Conservation (phyloP, 2,329 filamentous ascomycete genomes). For the Calycina herbarum region DNA sequence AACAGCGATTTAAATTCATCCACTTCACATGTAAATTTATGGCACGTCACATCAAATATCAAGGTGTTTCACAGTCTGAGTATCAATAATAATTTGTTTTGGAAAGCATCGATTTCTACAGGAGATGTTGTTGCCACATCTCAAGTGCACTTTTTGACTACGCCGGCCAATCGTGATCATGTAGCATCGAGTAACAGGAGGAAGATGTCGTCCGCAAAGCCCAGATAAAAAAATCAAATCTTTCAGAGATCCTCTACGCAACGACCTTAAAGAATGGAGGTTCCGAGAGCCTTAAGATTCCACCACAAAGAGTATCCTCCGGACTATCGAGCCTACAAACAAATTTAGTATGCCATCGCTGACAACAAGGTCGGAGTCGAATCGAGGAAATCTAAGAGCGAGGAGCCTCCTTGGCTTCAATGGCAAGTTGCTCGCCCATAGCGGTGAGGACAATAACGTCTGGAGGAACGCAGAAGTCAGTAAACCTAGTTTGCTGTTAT, state of each 20-base stretch:
- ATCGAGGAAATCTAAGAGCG: conserved; percentile 33
- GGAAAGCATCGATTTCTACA: conserved; percentile 35
- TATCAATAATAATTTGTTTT: conserved; percentile 7
- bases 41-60: not conserved
- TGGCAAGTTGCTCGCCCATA: conserved; percentile 92
- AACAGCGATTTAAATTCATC: not conserved
- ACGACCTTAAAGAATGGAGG: conserved; percentile 44
- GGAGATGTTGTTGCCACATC: conserved; percentile 34
- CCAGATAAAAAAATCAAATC: conserved; percentile 41
- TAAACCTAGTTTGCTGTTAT: not conserved
- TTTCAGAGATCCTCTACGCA: conserved; percentile 45
- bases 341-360: conserved; percentile 32
- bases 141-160: conserved; percentile 38
- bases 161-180: conserved; percentile 38
- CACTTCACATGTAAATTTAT: not conserved
- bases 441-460: conserved; percentile 90
- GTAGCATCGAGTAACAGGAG: conserved; percentile 34
- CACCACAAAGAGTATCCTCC: conserved; percentile 29
- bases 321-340: conserved; percentile 29
- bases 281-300: conserved; percentile 34
- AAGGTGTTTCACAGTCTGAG: not conserved
- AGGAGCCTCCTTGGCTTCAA: conserved; percentile 94
- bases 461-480: conserved; percentile 39
- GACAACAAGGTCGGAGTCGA: conserved; percentile 35
- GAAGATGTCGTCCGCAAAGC: conserved; percentile 34